Base-by-base conservation (phyloP, 2,329 filamentous ascomycete species). In the Tolypocladium tropicale region DNA sequence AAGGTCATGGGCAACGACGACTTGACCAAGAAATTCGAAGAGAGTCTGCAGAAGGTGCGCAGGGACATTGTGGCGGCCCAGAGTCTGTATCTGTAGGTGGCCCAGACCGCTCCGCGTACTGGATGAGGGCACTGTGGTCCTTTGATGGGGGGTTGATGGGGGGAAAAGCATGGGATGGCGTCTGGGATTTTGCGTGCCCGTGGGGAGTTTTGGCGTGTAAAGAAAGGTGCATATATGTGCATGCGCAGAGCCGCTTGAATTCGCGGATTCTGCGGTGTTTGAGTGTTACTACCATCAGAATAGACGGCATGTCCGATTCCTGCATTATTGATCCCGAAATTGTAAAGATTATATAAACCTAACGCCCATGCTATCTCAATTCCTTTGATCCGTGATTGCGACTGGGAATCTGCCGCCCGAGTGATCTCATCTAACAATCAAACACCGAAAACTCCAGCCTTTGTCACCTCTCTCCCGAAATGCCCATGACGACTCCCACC, bases 1-100 rank as follows among this genome's bases (percentile, higher is more conserved):
- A 97, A 96, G 76, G 93, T 96, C 60, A 99, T 99, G 94, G 94
- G 94, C 65, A 96, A 89, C 69, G 90, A 95, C 58, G 94, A 97
- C 66, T 77, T 99, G 56, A 88, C 92, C 67, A 82, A 86, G 68
- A 96, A 96, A 75, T 99, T 99, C 68, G 92, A 96, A 67, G 82
- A 85, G 63, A 88, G 90, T 59, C 76, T 99, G 63, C 79, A 81
- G 57, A 94, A 95, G 80, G 88, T 97, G 55, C 83, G 90, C 71
- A 82, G 94, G 66, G 94, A 97, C 70, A 92, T 99, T 70, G 93
- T 99, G 57, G 91, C 93, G 28, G 90, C 93, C 52, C 92, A 96
- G 76, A 95, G 89, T 65, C 76, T 97, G 72, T 97, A 96, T 70
- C 78, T 96, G 70, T 94, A 25, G 43, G 33, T 4, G 46, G 46